A percentile compares a stretch with the other conserved stretches of the same genome.
Evolutionary conservation across 129 eudicot genomes (phyloP).

Genomic region (Lactuca sativa): DNA sequence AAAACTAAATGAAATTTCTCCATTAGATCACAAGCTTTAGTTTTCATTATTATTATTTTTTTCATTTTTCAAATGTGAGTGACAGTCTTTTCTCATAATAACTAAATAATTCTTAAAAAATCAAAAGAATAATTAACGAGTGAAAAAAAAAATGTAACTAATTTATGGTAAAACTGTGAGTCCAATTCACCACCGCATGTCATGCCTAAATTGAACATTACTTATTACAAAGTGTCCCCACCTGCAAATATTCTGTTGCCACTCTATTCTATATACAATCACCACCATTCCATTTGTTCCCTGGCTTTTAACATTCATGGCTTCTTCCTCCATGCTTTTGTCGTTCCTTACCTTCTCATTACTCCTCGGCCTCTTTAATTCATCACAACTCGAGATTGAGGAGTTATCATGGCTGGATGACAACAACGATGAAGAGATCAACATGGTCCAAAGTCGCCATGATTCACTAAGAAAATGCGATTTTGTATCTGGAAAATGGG

Average conservation of each 20-base stretch:
- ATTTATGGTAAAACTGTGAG: conserved; percentile 15
- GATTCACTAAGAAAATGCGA: conserved; percentile 61
- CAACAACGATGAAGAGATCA: conserved; percentile 57
- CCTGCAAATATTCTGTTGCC: conserved; percentile 23
- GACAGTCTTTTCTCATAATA: background rate
- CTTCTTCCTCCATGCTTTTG: conserved; percentile 29
- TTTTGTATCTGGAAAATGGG: conserved; percentile 73
- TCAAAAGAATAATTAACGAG: background rate
- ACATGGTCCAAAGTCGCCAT: conserved; percentile 52
- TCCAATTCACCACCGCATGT: conserved; percentile 39
- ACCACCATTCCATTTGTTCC: conserved; percentile 7
- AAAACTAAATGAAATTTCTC: no score
- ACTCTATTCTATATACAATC: conserved; percentile 13
- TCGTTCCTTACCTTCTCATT: conserved; percentile 36
- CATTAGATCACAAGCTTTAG: background rate
- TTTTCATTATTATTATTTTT: background rate
- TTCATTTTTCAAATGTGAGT: background rate
- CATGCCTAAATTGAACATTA: conserved; percentile 41
- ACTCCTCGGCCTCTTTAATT: conserved; percentile 15
- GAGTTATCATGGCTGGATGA: conserved; percentile 70
- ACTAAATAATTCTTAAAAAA: no score
- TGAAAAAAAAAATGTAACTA: background rate
- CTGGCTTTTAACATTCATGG: conserved; percentile 29
- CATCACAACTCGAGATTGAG: conserved; percentile 43
- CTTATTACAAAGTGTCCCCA: conserved; percentile 38